Base-by-base conservation (phyloP, 1,284 basidiomycete genomes). In the Fomitiporia mediterranea region DNA sequence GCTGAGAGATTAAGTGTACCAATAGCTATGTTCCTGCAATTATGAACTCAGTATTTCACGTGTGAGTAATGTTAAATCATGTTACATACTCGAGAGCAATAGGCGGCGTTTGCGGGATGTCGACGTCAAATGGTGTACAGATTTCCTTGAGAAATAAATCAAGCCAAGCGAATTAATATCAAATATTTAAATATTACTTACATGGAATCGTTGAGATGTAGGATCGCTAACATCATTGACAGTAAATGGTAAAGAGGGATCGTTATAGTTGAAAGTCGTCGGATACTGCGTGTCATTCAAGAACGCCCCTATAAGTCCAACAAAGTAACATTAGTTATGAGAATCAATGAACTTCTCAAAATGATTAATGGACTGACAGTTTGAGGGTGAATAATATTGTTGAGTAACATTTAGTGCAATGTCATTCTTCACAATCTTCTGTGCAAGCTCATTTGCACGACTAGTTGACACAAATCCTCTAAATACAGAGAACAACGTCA, bases 141-240 rank as follows among this genome's bases (percentile, higher is more conserved):
- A 63, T 58, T 53, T 70, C 73, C 71, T 74, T 38, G 28, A 38
- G 11, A 34, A 51, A 27, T n/a, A n/a, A 11, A 4, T n/a, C 23
- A 32, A 30, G 13, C 17, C 27, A 50, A 35, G 7, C 7, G 32
- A 13, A 6, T 34, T 34, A 6, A 34, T 34, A 34, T 6, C 13
- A 34, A 6, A 34, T 6, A 34, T 34, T 6, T 42, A 49, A 23
- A 4, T 46, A 8, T 1, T 5, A 67, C 75, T 43, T 53, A 81
- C 81, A 60, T 76, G 72, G 68, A 83, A 79, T 1, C 80, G 72
- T 63, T 82, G 79, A 2, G 80, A 82, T 15, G 74, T 81, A 17
- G 72, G 72, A 60, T 81, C 77, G 7, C 60, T 63, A 25, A 65
- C 67, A 4, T 77, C 78, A 61, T 83, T 82, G 42, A 83, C 71